Evolutionary conservation across 192 early-diverging fungal species (phyloP).

Genomic region (Dissophora globulifera): DNA sequence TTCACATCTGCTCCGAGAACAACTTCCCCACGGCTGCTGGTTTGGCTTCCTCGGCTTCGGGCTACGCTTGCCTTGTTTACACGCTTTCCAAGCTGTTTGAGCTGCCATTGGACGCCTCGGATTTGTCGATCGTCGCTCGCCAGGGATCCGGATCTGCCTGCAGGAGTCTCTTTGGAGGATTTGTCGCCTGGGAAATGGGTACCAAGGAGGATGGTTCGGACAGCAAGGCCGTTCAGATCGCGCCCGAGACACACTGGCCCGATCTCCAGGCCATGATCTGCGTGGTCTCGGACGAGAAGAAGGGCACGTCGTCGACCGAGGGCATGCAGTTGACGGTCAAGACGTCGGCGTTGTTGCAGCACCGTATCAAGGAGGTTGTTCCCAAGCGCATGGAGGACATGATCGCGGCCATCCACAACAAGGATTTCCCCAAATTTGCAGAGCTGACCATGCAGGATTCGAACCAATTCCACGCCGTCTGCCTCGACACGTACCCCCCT

Average conservation of each 20-base stretch:
- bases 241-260: slow-evolving; percentile 92
- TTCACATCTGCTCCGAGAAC: slow-evolving; percentile 97
- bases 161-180: slow-evolving; percentile 97
- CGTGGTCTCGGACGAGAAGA: slow-evolving; percentile 93
- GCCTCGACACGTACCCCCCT: slow-evolving; percentile 98
- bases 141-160: slow-evolving; percentile 98
- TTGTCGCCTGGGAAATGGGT: slow-evolving; percentile 98
- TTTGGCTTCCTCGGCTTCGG: slow-evolving; percentile 95
- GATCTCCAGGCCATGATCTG: slow-evolving; percentile 95
- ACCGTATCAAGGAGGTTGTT: slow-evolving; percentile 88
- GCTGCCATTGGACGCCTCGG: slow-evolving; percentile 73
- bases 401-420: slow-evolving; percentile 80
- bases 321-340: slow-evolving; percentile 98
- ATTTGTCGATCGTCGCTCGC: slow-evolving; percentile 91
- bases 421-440: slow-evolving; percentile 93
- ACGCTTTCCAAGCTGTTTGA: slow-evolving; percentile 81
- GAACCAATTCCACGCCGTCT: slow-evolving; percentile 99
- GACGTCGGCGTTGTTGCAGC: slow-evolving; percentile 86
- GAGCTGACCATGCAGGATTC: slow-evolving; percentile 97
- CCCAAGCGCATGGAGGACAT: slow-evolving; percentile 91
- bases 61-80: slow-evolving; percentile 93
- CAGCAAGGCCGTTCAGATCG: slow-evolving; percentile 93
- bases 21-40: slow-evolving; percentile 99
- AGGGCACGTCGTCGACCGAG: slow-evolving; percentile 88
- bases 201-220: slow-evolving; percentile 79